Conservation (phyloP, 2,329 filamentous ascomycete species). For the Hypoxylon rubiginosum region DNA sequence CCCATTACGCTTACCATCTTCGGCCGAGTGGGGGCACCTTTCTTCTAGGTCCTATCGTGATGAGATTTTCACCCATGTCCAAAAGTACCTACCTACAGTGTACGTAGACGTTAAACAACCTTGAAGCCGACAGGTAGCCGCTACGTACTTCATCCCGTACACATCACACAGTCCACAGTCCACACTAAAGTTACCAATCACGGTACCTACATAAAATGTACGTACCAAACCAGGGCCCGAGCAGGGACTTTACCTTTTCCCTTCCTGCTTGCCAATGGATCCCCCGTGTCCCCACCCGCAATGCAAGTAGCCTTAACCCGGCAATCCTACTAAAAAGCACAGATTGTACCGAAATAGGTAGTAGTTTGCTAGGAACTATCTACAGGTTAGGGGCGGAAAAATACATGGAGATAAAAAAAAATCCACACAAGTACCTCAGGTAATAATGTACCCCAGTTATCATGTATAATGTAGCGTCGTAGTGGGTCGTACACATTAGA, state of each 20-base stretch:
- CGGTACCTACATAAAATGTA: too few relatives aligned
- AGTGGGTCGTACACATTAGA: conserved; percentile 34
- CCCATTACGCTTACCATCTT: conserved; percentile 42
- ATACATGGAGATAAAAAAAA: too few relatives aligned
- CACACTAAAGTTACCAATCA: background rate
- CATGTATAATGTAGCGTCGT: conserved; percentile 22
- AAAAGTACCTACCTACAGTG: background rate
- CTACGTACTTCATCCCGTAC: background rate
- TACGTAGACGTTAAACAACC: background rate
- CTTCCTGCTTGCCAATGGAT: conserved; percentile 35
- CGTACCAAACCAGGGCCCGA: background rate
- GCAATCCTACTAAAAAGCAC: conserved; percentile 23
- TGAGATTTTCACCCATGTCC: conserved; percentile 36
- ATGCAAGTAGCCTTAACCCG: conserved; percentile 40
- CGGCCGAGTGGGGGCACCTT: conserved; percentile 33
- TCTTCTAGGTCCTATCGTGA: conserved; percentile 38
- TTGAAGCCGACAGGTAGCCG: background rate
- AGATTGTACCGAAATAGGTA: conserved; percentile 28
- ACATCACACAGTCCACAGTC: background rate
- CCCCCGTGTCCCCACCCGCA: conserved; percentile 28
- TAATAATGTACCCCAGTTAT: background rate
- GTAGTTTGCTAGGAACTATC: conserved; percentile 10
- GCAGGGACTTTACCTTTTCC: conserved; percentile 9
- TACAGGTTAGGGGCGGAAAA: conserved; percentile 14
- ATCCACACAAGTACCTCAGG: too few relatives aligned